Evolutionary conservation across 2,329 filamentous ascomycete genomes (phyloP).

Genomic region (Colletotrichum lupini): DNA sequence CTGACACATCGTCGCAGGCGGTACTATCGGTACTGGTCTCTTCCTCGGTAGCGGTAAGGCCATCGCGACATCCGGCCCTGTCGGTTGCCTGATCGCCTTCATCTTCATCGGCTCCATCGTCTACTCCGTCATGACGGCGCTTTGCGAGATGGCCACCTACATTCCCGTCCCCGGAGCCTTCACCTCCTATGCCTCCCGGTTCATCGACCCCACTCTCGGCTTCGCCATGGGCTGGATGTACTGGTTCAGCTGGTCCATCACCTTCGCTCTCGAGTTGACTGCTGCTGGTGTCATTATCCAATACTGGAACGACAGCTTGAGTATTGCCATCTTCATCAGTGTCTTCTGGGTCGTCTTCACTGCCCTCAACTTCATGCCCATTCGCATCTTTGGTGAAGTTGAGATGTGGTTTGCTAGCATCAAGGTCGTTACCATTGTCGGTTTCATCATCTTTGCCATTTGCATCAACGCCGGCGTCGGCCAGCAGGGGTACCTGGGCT

Average conservation of each 20-base stretch:
- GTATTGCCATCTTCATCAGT: constrained; percentile 77
- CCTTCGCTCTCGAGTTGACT: constrained; percentile 78
- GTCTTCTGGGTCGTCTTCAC: constrained; percentile 80
- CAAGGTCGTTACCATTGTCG: constrained; percentile 80
- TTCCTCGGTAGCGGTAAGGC: constrained; percentile 76
- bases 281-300: constrained; percentile 80
- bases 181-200: constrained; percentile 79
- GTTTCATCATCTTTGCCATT: constrained; percentile 81
- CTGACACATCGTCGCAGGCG: constrained; percentile 42
- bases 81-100: constrained; percentile 75
- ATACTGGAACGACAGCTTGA: constrained; percentile 74
- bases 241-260: constrained; percentile 82
- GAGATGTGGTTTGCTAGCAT: constrained; percentile 84
- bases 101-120: constrained; percentile 77
- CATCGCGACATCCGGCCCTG: constrained; percentile 72
- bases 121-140: constrained; percentile 78
- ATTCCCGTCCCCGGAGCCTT: constrained; percentile 83
- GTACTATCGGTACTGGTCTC: constrained; percentile 78
- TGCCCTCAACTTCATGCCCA: constrained; percentile 75
- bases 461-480: constrained; percentile 80
- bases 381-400: constrained; percentile 79
- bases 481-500: constrained; percentile 77
- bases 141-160: constrained; percentile 81
- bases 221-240: constrained; percentile 88
- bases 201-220: constrained; percentile 77